Base-by-base conservation (phyloP, 345 rosid genomes). In the Citrus inodora region DNA sequence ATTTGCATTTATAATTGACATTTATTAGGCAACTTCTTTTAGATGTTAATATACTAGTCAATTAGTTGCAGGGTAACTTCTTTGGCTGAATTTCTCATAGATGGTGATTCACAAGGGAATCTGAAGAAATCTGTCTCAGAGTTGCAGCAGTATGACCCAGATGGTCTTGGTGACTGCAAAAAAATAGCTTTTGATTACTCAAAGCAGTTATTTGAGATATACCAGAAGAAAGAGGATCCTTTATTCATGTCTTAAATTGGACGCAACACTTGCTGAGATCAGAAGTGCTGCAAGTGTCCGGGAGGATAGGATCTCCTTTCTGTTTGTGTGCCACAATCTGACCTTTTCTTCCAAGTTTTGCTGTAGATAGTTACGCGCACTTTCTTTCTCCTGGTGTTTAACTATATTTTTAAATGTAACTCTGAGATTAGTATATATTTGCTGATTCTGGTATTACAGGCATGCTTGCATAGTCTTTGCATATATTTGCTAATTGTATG, bases 141-240 rank as follows among this genome's bases (percentile, higher is more conserved):
- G 60, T 68, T 88, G 80, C 17, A 10, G 62, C 73, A 61, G 24
- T 40, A 67, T 37, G 83, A 75, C 55, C n/a, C 19, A 1, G 37
- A 66, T 10, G 81, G 78, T 40, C 48, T 88, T 40, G 70, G 4
- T 22, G 84, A 78, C 35, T 80, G 86, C 80, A 77, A 42, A 69
- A 71, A 25, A 51, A 30, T 85, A 35, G 82, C 86, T n/a, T 6
- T 21, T 40, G 35, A 10, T 2, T 76, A 82, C 66, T 71, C 32
- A 3, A 61, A 67, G 56, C 78, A 85, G 80, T 70, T 88, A 48
- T 74, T 86, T 79, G 76, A 81, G 60, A 76, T 83, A 48, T 85
- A 78, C 76, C 75, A 70, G 78, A 70, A 51, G 67, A 73, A 67
- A 59, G 76, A 63, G 67, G 86, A 82, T 76, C 51, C 77, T 77